phyloP scores from a whole-genome alignment of 495 filamentous ascomycete genomes.

The Trichoderma reesei region DNA sequence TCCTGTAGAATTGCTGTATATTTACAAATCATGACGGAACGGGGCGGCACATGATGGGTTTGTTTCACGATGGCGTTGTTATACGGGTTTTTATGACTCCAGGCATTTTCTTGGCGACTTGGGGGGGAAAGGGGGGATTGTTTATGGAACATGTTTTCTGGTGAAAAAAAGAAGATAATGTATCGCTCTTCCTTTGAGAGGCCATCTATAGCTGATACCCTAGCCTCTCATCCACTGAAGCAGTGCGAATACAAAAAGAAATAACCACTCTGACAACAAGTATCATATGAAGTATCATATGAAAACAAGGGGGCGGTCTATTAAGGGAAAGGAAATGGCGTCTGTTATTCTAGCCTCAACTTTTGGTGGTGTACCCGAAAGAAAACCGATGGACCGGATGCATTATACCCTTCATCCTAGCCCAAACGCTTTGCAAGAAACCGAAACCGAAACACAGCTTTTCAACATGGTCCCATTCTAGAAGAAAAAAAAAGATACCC shows the following conservation, averaged over 20 bases:
- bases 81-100: neutral
- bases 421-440: neutral
- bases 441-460: neutral
- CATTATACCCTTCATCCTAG: neutral
- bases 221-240: neutral
- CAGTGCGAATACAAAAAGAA: neutral
- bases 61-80: slow-evolving; percentile 2
- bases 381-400: neutral
- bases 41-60: neutral
- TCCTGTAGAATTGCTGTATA: slow-evolving; percentile 8
- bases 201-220: slow-evolving; percentile 3
- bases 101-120: neutral
- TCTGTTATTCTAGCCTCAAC: neutral
- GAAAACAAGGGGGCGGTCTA: neutral
- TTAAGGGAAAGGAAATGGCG: neutral
- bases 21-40: neutral
- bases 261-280: neutral
- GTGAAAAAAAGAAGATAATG: neutral
- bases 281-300: neutral
- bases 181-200: neutral
- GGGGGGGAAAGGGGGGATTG: neutral
- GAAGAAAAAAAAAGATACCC: neutral
- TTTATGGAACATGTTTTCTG: neutral
- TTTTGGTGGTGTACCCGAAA: neutral
- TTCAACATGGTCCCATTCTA: neutral